phyloP scores from a whole-genome alignment of 768 basidiomycete genomes.

The Sutorius australiensis region DNA sequence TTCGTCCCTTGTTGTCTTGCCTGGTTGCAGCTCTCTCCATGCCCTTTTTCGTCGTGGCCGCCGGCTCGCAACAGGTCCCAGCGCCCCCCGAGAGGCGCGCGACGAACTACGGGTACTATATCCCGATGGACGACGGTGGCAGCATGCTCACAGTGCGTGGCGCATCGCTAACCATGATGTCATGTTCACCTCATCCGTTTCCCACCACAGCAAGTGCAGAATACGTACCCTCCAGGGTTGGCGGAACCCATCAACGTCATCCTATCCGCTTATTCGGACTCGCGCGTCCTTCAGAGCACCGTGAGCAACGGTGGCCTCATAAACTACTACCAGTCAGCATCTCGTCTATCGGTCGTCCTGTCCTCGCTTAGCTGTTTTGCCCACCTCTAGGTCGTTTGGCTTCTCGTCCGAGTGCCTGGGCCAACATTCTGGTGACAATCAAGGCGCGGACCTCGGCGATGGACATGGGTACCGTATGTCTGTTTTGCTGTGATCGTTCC shows the following conservation, averaged over 20 bases:
- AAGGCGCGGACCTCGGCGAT: constrained; percentile 79
- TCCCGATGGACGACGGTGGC: constrained; percentile 56
- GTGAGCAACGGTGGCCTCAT: constrained; percentile 65
- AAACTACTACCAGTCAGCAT: constrained; percentile 76
- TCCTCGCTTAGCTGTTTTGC: not conserved
- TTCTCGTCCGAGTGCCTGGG: constrained; percentile 82
- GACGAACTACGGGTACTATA: constrained; percentile 50
- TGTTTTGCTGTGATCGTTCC: constrained; percentile 6
- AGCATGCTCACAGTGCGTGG: constrained; percentile 64
- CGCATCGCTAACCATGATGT: not conserved
- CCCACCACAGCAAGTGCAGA: constrained; percentile 42
- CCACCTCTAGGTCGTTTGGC: constrained; percentile 49
- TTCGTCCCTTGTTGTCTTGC: not conserved
- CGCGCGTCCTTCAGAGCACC: constrained; percentile 58
- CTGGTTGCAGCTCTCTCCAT: constrained; percentile 10
- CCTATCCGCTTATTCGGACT: constrained; percentile 71
- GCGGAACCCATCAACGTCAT: constrained; percentile 88
- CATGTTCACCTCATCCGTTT: not conserved
- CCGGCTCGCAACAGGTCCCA: not conserved
- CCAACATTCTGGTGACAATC: constrained; percentile 65
- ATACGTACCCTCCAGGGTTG: constrained; percentile 65
- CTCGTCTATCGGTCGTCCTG: not conserved
- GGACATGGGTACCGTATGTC: constrained; percentile 64
- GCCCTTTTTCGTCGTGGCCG: constrained; percentile 11
- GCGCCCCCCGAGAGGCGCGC: constrained; percentile 17